Percentiles rank a stretch among this genome's conserved stretches.
These are phyloP conservation scores for Conoideocrella luteorostrata DNA, from an alignment of 2,329 filamentous ascomycete genomes.

Conservation along the genomic window DNA sequence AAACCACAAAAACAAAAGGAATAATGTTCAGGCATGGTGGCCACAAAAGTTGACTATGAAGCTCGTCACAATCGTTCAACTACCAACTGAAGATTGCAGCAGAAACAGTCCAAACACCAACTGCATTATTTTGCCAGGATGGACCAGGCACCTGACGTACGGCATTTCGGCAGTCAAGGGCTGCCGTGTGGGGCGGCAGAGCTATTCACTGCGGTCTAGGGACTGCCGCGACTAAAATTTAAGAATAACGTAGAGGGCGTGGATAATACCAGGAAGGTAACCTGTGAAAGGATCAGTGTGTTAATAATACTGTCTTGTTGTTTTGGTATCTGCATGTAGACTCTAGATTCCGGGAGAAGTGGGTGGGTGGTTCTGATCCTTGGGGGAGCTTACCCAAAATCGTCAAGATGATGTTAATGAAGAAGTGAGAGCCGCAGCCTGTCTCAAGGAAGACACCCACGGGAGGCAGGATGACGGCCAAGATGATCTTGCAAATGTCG, in stretches of 20 bases:
- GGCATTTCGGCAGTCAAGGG: neutral
- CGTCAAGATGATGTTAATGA: slow-evolving; percentile 90
- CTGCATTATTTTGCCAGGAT: too few species aligned
- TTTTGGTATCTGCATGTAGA: neutral
- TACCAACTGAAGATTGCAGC: too few species aligned
- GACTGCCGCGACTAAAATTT: neutral
- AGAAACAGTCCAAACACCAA: neutral
- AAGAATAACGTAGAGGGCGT: slow-evolving; percentile 82
- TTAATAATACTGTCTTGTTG: neutral
- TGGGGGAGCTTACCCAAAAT: slow-evolving; percentile 48
- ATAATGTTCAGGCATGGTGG: neutral
- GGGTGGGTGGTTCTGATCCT: neutral
- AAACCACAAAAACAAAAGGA: neutral
- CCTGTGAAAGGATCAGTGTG: slow-evolving; percentile 21
- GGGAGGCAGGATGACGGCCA: slow-evolving; percentile 85
- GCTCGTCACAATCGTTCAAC: neutral
- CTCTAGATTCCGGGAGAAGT: neutral
- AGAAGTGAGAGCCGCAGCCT: slow-evolving; percentile 77
- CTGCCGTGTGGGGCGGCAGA: neutral
- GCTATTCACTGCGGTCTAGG: neutral
- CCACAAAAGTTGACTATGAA: neutral
- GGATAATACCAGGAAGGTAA: slow-evolving; percentile 77
- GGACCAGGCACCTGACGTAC: neutral
- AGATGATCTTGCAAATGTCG: slow-evolving; percentile 64
- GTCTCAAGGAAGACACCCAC: slow-evolving; percentile 92